Conservation (phyloP, 495 filamentous ascomycete species). For the Neurospora sp. region DNA sequence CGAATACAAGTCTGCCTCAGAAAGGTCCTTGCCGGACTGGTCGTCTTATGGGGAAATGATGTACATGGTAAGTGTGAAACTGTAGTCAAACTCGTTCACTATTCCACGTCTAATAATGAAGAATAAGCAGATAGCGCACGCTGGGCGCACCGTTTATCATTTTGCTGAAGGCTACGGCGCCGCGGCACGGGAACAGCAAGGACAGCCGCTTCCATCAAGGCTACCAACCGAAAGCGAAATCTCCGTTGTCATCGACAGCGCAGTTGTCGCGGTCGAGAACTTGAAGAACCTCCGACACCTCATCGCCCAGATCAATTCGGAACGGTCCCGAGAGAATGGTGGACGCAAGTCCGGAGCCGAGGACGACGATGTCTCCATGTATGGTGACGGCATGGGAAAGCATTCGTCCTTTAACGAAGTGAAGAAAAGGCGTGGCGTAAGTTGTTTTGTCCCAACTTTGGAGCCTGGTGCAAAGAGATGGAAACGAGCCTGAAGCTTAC, state of each 20-base stretch:
- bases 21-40: constrained; percentile 22
- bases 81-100: background rate
- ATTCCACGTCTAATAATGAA: constrained; percentile 15
- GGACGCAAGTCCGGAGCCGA: constrained; percentile 28
- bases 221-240: constrained; percentile 38
- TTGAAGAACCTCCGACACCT: constrained; percentile 38
- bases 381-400: constrained; percentile 32
- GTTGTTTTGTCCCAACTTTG: constrained; percentile 10
- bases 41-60: constrained; percentile 30
- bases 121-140: constrained; percentile 29
- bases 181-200: constrained; percentile 39
- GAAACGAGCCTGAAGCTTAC: constrained; percentile 8
- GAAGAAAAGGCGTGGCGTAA: constrained; percentile 43
- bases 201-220: constrained; percentile 36
- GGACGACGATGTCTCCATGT: constrained; percentile 39
- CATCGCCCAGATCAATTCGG: constrained; percentile 24
- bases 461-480: background rate
- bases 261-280: constrained; percentile 27
- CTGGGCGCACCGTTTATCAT: constrained; percentile 33
- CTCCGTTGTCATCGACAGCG: constrained; percentile 26
- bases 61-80: constrained; percentile 24
- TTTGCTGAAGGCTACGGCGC: constrained; percentile 39
- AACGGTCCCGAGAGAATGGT: constrained; percentile 32
- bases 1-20: constrained; percentile 30
- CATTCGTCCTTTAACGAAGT: constrained; percentile 35